Evolutionary conservation across 2,329 filamentous ascomycete species (phyloP).

Genomic region (Epichloe brachyelytri): DNA sequence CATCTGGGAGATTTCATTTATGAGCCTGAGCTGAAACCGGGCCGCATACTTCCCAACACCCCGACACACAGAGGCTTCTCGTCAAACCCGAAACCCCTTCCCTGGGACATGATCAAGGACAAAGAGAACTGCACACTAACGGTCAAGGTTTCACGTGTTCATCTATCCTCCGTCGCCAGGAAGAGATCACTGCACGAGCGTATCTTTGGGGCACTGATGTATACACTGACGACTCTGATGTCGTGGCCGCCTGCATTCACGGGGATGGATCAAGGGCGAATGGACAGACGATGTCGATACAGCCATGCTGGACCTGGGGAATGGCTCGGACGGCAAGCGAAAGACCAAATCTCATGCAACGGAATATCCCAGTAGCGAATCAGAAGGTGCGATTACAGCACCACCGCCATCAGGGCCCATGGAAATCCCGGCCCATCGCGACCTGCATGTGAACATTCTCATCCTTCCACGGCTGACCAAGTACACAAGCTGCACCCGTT

Average conservation of each 20-base stretch:
- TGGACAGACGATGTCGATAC: slow-evolving; percentile 70
- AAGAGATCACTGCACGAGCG: slow-evolving; percentile 70
- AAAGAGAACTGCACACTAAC: slow-evolving; percentile 87
- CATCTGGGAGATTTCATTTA: slow-evolving; percentile 83
- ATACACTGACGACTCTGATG: slow-evolving; percentile 92
- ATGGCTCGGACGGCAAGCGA: slow-evolving; percentile 18
- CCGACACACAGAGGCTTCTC: slow-evolving; percentile 30
- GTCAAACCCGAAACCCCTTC: slow-evolving; percentile 57
- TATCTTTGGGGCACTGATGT: slow-evolving; percentile 89
- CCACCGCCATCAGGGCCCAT: slow-evolving; percentile 51
- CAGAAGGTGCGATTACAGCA: slow-evolving; percentile 32
- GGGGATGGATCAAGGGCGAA: slow-evolving; percentile 84
- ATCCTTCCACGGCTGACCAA: slow-evolving; percentile 68
- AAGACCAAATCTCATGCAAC: slow-evolving; percentile 17
- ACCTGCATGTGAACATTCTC: slow-evolving; percentile 76
- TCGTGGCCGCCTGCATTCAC: slow-evolving; percentile 86
- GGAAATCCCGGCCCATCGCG: slow-evolving; percentile 51
- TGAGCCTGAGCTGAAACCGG: slow-evolving; percentile 48
- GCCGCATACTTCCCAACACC: slow-evolving; percentile 29
- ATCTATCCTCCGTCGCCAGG: slow-evolving; percentile 58
- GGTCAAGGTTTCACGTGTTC: slow-evolving; percentile 70
- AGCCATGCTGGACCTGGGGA: slow-evolving; percentile 47
- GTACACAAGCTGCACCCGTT: slow-evolving; percentile 63
- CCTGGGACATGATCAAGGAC: slow-evolving; percentile 55
- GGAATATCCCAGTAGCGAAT: slow-evolving; percentile 22